Percentiles rank a stretch among this genome's conserved stretches.
phyloP scores from a whole-genome alignment of 192 early-diverging fungal genomes.

The Coemansia sp. region DNA sequence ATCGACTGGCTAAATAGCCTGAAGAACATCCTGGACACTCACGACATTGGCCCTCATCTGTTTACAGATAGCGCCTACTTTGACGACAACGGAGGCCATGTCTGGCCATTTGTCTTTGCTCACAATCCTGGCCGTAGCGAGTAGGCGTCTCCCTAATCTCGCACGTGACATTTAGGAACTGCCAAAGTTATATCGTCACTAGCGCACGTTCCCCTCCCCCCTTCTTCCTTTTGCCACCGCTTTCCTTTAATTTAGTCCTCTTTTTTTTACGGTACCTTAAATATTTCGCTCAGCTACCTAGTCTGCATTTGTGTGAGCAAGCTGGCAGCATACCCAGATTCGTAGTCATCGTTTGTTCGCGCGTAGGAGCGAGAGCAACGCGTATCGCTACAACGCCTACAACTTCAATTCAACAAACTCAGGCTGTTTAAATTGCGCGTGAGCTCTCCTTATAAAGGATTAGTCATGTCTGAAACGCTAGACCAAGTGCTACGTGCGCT shows the following conservation, averaged over 20 bases:
- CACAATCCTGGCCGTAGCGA: neutral
- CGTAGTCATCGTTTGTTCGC: neutral
- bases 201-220: neutral
- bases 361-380: neutral
- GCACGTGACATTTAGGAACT: neutral
- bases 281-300: neutral
- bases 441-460: neutral
- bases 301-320: neutral
- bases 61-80: slow-evolving; percentile 4
- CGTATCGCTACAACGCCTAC: neutral
- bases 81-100: neutral
- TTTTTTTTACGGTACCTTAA: neutral
- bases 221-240: neutral
- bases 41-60: slow-evolving; percentile 2
- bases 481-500: slow-evolving; percentile 42
- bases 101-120: slow-evolving; percentile 2
- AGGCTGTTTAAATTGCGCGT: neutral
- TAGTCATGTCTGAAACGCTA: slow-evolving; percentile 41
- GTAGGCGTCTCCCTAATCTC: neutral
- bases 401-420: neutral
- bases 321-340: neutral
- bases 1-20: slow-evolving; percentile 30
- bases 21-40: slow-evolving; percentile 8
- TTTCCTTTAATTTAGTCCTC: neutral
- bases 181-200: neutral